Evolutionary conservation across 1,284 basidiomycete species (phyloP), one percentile per base, ranked within the genome.

Genomic region (Leccinum subrobustum): DNA sequence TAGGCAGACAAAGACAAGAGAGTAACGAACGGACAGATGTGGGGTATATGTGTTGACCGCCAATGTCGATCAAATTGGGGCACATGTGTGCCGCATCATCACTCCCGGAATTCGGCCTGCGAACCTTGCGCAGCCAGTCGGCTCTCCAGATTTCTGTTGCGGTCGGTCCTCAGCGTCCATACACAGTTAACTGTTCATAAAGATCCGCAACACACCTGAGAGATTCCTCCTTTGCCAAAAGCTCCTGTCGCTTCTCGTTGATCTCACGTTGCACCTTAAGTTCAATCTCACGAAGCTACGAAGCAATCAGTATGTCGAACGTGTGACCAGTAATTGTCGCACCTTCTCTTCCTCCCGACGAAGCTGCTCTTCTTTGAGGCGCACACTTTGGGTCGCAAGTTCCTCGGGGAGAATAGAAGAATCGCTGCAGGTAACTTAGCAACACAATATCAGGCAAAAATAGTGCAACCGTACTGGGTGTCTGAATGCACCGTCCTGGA

Each of bases 221-320:
- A 44, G 90, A 91, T 77, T 96, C 94, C 75, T 96, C 94, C 76
- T 96, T 96, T 54, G 94, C 93, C 71, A 95, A 78, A 65, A 99
- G 79, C 76, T 99, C 96, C 76, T 99, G 97, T 72, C 96, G 85
- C 84, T 98, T 98, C 83, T 99, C 93, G 78, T 94, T 94, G 78
- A 99, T 96, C 83, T 99, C 97, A 63, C 97, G 88, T 78, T 98
- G 96, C 42, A 98, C 95, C 76, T 95, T 95, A 76, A 98, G 85
- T 76, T 99, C 97, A 75, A 98, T 95, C 80, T 99, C 97, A 69
- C 96, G 93, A 65, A 99, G 83, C 89, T 94, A 73, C 56, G 23
- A 58, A 63, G 60, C 60, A 55, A 54, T 65, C 60, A 67, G 44
- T 51, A 51, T 9, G 52, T 64, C 54, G 44, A 57, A 50, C 18